A percentile compares a stretch with the other conserved stretches of the same genome.
Conservation (phyloP, 768 basidiomycete species). For the Kwoniella sp. region DNA sequence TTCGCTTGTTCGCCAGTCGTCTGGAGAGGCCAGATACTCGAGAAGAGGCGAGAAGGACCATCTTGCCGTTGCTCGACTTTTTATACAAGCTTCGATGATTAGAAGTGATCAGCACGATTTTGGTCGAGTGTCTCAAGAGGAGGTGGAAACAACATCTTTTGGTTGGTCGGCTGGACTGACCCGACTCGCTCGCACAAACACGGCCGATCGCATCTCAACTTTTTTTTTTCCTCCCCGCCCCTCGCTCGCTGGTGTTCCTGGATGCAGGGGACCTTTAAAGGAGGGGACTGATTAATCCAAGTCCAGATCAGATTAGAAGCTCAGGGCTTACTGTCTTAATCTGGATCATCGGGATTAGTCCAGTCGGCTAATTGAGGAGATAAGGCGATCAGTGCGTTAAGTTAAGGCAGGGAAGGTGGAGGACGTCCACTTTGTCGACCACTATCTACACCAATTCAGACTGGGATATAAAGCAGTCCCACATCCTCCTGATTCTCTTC, state of each 20-base stretch:
- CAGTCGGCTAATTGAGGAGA: not conserved
- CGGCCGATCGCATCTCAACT: constrained; percentile 10
- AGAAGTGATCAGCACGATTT: not conserved
- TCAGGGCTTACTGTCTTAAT: too few species aligned
- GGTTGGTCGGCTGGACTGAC: constrained; percentile 6
- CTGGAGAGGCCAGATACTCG: constrained; percentile 2
- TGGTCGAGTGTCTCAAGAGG: not conserved
- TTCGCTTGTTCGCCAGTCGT: constrained; percentile 14
- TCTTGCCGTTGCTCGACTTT: not conserved
- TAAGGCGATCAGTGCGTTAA: not conserved
- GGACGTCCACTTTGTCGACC: constrained; percentile 18
- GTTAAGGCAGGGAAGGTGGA: constrained; percentile 13
- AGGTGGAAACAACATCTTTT: constrained; percentile 12
- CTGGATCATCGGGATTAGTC: too few species aligned
- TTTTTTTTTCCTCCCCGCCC: not conserved
- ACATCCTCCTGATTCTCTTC: constrained; percentile 11
- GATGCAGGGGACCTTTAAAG: not conserved
- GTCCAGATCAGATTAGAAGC: too few species aligned
- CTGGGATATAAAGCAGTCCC: not conserved
- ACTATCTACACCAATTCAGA: not conserved
- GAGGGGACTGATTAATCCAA: constrained; percentile 6
- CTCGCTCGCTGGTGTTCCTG: not conserved
- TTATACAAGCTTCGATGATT: too few species aligned
- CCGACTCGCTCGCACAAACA: not conserved
- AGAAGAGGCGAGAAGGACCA: constrained; percentile 9